phyloP scores from a whole-genome alignment of 805 yeast genomes.

The Blastobotrys terrestris region DNA sequence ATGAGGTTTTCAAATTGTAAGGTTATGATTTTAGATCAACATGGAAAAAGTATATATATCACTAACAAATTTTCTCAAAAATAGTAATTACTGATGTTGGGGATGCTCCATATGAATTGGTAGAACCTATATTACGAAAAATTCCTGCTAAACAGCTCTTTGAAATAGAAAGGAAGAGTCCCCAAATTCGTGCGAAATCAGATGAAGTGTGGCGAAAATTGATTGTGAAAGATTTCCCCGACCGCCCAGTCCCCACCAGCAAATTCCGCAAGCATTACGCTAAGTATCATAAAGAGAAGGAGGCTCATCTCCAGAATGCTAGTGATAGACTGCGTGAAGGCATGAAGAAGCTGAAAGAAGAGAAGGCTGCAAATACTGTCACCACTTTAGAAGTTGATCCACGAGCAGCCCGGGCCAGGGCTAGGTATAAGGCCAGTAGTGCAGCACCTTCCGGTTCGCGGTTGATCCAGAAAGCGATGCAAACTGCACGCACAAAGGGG shows the following conservation, averaged over 20 bases:
- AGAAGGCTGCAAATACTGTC: slow-evolving; percentile 22
- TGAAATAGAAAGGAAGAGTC: slow-evolving; percentile 26
- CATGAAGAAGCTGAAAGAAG: slow-evolving; percentile 24
- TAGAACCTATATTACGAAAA: slow-evolving; percentile 31
- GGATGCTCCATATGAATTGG: slow-evolving; percentile 32
- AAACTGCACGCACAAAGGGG: slow-evolving; percentile 14
- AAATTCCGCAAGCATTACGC: slow-evolving; percentile 25
- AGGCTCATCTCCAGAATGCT: slow-evolving; percentile 40
- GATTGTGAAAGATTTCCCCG: slow-evolving; percentile 29
- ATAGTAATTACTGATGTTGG: slow-evolving; percentile 34
- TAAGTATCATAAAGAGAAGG: slow-evolving; percentile 34
- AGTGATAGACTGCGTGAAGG: slow-evolving; percentile 31
- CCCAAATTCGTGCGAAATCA: slow-evolving; percentile 26
- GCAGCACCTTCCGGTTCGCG: slow-evolving; percentile 16
- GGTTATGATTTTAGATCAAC: slow-evolving; percentile 5
- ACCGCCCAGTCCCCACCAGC: slow-evolving; percentile 25
- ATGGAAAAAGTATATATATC: too few relatives aligned
- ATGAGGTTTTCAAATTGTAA: slow-evolving; percentile 20
- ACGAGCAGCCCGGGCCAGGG: slow-evolving; percentile 12
- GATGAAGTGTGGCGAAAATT: slow-evolving; percentile 31
- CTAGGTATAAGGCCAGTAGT: slow-evolving; percentile 9
- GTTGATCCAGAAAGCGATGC: slow-evolving; percentile 17
- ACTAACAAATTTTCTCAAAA: not conserved
- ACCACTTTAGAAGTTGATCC: slow-evolving; percentile 22
- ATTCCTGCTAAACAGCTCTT: slow-evolving; percentile 31